Base-by-base conservation (phyloP, 495 filamentous ascomycete genomes). In the Aspergillus homomorphus region DNA sequence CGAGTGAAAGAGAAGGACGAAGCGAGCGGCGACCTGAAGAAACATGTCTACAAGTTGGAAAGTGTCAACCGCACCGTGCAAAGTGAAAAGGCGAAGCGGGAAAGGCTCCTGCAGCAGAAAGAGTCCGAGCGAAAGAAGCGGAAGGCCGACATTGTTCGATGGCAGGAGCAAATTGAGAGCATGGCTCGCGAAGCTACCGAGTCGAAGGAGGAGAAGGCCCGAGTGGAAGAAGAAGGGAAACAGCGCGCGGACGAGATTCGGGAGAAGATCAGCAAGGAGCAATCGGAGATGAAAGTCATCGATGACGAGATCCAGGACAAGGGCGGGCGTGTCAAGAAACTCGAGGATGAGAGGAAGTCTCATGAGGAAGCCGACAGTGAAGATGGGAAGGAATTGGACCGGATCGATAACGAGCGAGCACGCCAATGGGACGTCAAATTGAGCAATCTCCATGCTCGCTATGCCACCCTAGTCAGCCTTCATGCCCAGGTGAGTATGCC, bases 1-100 rank as follows among this genome's bases (percentile, higher is more conserved):
- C 79, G 84, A 42, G 80, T 91, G 42, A 91, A 87, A 67, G 90
- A 96, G 62, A 92, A 89, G 69, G 91, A 96, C 58, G 90, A 95
- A 58, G 84, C 83, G 24, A 92, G 86, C n/a, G 84, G 87, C 46
- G 87, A 89, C 65, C 69, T 96, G 26, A 89, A 87, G 65, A 88
- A 87, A 56, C 88, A 96, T 62, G 88, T 93, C 28, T 84, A 88
- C 48, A 82, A 82, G 26, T 78, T 94, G 21, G 92, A 96, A 64
- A 86, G 90, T 28, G 77, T 87, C 51, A 97, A 96, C 72, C 82
- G 90, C 51, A 81, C 84, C n/a, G 90, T 92, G 10, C 88, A 96
- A 66, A 87, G 87, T 53, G 84, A 86, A 64, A 90, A 88, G 66
- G 77, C 82, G 0, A 87, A 90, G 62, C 91, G 89, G 62, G 91